phyloP scores from a whole-genome alignment of 2,329 filamentous ascomycete species.

The Xylariaceae sp. region DNA sequence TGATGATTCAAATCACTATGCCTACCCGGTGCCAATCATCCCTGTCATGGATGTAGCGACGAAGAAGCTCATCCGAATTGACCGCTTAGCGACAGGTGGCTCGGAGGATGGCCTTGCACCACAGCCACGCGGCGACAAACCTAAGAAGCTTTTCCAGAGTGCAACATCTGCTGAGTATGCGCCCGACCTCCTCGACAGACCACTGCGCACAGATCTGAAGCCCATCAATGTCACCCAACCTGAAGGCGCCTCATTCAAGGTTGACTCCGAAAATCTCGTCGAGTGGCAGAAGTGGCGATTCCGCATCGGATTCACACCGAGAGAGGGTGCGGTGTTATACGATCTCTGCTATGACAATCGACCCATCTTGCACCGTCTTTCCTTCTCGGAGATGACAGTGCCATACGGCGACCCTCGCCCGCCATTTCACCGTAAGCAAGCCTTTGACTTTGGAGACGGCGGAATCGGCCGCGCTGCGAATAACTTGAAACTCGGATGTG shows the following conservation, averaged over 20 bases:
- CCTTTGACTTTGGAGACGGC: slow-evolving; percentile 67
- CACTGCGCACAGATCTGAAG: slow-evolving; percentile 55
- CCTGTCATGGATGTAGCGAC: slow-evolving; percentile 57
- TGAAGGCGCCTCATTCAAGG: slow-evolving; percentile 33
- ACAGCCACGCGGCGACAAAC: slow-evolving; percentile 27
- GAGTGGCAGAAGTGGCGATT: slow-evolving; percentile 52
- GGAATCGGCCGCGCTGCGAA: slow-evolving; percentile 64
- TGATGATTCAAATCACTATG: slow-evolving; percentile 60
- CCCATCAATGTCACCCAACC: slow-evolving; percentile 71
- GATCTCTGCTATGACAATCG: slow-evolving; percentile 60
- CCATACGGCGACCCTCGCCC: slow-evolving; percentile 62
- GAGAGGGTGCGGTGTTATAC: slow-evolving; percentile 62
- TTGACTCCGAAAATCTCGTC: slow-evolving; percentile 30
- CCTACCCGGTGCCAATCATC: slow-evolving; percentile 58
- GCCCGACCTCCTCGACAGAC: slow-evolving; percentile 48
- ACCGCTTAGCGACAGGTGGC: slow-evolving; percentile 52
- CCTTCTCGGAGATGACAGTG: slow-evolving; percentile 61
- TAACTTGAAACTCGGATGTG: slow-evolving; percentile 65
- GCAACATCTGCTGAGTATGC: slow-evolving; percentile 44
- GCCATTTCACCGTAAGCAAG: slow-evolving; percentile 64
- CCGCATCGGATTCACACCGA: slow-evolving; percentile 58
- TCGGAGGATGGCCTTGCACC: slow-evolving; percentile 44
- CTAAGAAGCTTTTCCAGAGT: slow-evolving; percentile 45
- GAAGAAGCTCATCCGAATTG: slow-evolving; percentile 54
- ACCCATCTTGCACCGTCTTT: slow-evolving; percentile 57